Evolutionary conservation across 306 rosid genomes (phyloP), one percentile per base, ranked within the genome.

Genomic region (Lathyrus aphaca): DNA sequence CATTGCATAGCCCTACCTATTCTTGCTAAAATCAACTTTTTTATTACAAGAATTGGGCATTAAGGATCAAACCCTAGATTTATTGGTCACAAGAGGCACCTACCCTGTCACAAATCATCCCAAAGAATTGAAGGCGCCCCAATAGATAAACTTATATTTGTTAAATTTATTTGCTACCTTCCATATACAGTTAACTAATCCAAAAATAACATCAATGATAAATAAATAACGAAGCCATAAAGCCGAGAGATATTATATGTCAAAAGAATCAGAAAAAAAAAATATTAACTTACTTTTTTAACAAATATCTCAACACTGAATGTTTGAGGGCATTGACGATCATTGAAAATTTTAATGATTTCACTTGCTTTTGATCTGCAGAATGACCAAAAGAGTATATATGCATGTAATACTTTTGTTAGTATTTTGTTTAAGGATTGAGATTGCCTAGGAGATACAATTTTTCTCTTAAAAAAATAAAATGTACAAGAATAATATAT

Each of bases 291-390:
- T 62, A 85, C 98, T 96, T 83, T 90, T 73, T 83, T 90, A 37
- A 87, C 90, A 78, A 92, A 90, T 43, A 77, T 79, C 77, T 75
- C 89, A 69, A 68, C n/a, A 74, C 91, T 83, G 79, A 90, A 69
- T 65, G 93, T 78, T 67, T 75, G 96, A 25, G 96, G 98, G 71
- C 83, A 83, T 44, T 27, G 81, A 38, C 85, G 79, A 77, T 74
- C 86, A 50, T 72, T 79, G 59, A 93, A 75, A 79, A 88, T 80
- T 75, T 83, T 82, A 57, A 74, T 46, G 49, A 93, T 82, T 18
- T 86, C 96, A 18, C 19, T 58, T 17, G 95, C 86, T 82, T 90
- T 93, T 71, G 85, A 77, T 68, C 98, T 93, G 82, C 82, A 89
- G 43, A 79, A 80, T 66, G 64, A 10, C 40, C 37, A 72, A 68